Evolutionary conservation across 139 green algal species (phyloP), one percentile per base, ranked within the genome.

Genomic region (Bryopsis sp.): DNA sequence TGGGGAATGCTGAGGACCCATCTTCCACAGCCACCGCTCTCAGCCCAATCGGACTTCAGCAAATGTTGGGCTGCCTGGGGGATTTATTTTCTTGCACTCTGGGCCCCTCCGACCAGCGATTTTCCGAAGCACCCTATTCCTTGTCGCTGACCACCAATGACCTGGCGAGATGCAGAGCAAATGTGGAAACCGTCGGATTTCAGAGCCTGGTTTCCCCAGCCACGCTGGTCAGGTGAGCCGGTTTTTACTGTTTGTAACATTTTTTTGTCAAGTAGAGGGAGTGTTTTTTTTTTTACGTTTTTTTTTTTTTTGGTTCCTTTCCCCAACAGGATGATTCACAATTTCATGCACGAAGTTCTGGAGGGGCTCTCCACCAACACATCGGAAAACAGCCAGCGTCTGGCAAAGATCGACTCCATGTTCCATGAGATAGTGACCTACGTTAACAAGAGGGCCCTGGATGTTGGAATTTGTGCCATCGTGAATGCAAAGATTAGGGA

Each of bases 141-240:
- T 19, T 67, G 32, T 32, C 32, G 4, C 26, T 69, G 7, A 8
- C 26, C 7, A 37, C 35, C 8, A 69, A 8, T 36, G 4, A 57
- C n/a, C 32, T 58, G 7, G 62, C 62, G 8, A 34, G 62, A 11
- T 54, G 48, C 37, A 69, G 43, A 35, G 26, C 7, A 11, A 8
- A 11, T 4, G 8, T 57, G n/a, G 37, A 69, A 5, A 69, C 62
- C 8, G 7, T 69, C 6, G 62, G 62, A 4, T 69, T 69, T 35
- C 62, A 69, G 26, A 69, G 62, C 37, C 28, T 37, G 3, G 62
- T 69, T 19, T 69, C 62, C 28, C 62, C 62, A 39, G 62, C 62
- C 3, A 37, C 39, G 26, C 6, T 69, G 5, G 37, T 69, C 8
- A 69, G 62, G 62, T 69, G 8, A n/a, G 8, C 3, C 37, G 15